Conservation (phyloP, 805 yeast genomes). For the Wickerhamomyces rabaulensis region DNA sequence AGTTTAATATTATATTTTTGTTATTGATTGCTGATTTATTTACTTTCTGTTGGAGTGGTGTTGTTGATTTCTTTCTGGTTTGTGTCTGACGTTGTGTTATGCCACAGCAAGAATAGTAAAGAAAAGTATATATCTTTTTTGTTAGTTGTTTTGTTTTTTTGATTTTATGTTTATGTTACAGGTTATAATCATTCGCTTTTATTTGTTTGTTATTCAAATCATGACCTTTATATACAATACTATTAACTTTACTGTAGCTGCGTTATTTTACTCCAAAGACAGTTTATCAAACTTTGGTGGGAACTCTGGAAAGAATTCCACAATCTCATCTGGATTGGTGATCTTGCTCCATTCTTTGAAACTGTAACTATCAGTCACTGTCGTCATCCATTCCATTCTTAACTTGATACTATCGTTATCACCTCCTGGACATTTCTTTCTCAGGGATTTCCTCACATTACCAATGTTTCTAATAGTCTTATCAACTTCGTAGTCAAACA, state of each 20-base stretch:
- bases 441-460: slow-evolving; percentile 42
- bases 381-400: slow-evolving; percentile 70
- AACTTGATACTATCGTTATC: slow-evolving; percentile 44
- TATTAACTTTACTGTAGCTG: background rate
- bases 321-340: slow-evolving; percentile 29
- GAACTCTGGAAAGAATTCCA: slow-evolving; percentile 43
- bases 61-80: background rate
- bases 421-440: slow-evolving; percentile 41
- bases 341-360: slow-evolving; percentile 56
- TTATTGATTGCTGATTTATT: background rate
- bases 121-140: background rate
- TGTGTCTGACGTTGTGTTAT: background rate
- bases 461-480: slow-evolving; percentile 60
- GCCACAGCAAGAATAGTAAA: background rate
- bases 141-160: background rate
- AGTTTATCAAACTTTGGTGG: slow-evolving; percentile 33
- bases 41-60: background rate
- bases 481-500: slow-evolving; percentile 38
- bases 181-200: slow-evolving; percentile 2
- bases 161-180: background rate
- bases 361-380: slow-evolving; percentile 53
- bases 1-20: background rate
- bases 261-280: background rate
- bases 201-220: background rate
- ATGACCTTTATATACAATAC: background rate